Evolutionary conservation across 441 rosid species (phyloP), one percentile per base, ranked within the genome.

Genomic region (Gossypium trilobum): DNA sequence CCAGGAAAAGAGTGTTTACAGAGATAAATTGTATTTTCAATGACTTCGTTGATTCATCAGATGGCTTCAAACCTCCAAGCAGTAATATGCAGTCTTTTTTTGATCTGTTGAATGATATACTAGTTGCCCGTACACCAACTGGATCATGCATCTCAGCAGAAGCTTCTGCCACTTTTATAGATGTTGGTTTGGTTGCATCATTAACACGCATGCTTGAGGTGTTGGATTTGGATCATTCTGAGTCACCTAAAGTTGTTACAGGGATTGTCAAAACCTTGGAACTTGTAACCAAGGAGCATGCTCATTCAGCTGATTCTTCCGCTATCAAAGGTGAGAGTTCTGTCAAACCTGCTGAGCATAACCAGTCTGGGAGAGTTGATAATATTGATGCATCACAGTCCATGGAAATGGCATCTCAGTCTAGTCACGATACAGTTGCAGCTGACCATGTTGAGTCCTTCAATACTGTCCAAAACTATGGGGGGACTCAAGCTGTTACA

Each of bases 271-370:
- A 91, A 87, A 90, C 91, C 59, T 83, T 95, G 84, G 99, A 95
- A 85, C 76, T 89, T 85, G 98, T 95, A 52, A 90, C 95, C 3
- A 95, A 92, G 85, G 99, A 95, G 81, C 91, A 95, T 81, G 90
- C 91, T 63, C 89, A 82, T 78, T 82, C 89, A 73, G 82, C 77
- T 72, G 91, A 88, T 77, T 77, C 87, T 66, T 83, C 67, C 76
- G 64, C 80, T n/a, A 87, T 78, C 57, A 92, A 91, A 79, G 86
- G 80, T 83, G 96, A 90, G 70, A 91, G 78, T 87, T 79, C 86
- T 11, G 58, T 81, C 68, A 91, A 88, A 79, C 76, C 86, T 81
- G 66, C 84, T 72, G 86, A 72, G 64, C 85, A 82, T 67, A 70
- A 60, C 82, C 89, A 84, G 67, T 69, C 89, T 74, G 93, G 71